Percentiles rank a stretch among this genome's conserved stretches.
Conservation (phyloP, 2,329 filamentous ascomycete species). For the Colletotrichum echinochloae region DNA sequence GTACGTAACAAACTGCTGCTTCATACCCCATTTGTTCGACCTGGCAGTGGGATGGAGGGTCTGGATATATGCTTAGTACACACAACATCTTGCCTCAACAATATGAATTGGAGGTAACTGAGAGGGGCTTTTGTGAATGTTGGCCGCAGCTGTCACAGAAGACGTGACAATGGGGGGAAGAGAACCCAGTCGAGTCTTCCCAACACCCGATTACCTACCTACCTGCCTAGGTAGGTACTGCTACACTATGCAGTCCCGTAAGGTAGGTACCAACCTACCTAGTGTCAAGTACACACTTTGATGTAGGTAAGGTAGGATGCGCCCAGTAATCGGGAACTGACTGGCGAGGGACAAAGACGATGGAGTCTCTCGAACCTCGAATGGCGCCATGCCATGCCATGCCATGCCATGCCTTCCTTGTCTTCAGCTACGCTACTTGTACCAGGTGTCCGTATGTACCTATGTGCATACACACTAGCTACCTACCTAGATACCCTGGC, state of each 20-base stretch:
- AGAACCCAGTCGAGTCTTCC: neutral
- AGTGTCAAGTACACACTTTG: neutral
- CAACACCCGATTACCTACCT: too few relatives aligned
- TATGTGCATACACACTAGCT: too few relatives aligned
- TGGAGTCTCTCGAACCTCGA: neutral
- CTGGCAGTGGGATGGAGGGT: neutral
- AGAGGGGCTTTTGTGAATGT: neutral
- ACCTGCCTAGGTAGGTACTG: too few relatives aligned
- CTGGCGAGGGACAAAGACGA: constrained; percentile 3
- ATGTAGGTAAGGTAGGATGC: neutral
- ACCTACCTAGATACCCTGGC: too few relatives aligned
- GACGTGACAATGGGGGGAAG: constrained; percentile 18
- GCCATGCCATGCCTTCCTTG: constrained; percentile 15
- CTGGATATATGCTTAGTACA: neutral
- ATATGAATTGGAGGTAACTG: neutral
- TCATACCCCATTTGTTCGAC: neutral
- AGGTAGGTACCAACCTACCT: neutral
- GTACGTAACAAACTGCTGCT: too few relatives aligned
- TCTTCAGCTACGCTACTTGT: neutral
- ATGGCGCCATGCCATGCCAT: neutral
- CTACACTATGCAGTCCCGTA: too few relatives aligned
- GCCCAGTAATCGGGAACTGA: constrained; percentile 15
- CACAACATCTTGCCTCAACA: neutral
- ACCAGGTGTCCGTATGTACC: too few relatives aligned
- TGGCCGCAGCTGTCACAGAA: constrained; percentile 18